Percentiles rank a stretch among this genome's conserved stretches.
Evolutionary conservation across 208 protist genomes (phyloP).

Genomic region (Lotmaria passim): DNA sequence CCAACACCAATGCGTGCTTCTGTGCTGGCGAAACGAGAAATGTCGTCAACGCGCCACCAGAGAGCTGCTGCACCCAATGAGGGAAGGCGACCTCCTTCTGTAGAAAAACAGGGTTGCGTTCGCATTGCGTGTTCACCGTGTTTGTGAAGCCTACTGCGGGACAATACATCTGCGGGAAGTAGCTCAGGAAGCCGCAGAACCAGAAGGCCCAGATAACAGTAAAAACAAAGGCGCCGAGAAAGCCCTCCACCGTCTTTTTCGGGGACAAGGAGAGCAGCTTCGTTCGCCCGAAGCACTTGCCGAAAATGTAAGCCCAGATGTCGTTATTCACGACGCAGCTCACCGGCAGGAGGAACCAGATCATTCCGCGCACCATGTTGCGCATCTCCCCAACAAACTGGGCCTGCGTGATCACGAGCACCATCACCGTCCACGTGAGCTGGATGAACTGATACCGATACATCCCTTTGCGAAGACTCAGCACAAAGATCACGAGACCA

Average conservation of each 20-base stretch:
- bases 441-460: constrained; percentile 93
- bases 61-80: constrained; percentile 56
- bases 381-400: constrained; percentile 69
- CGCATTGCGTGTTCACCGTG: constrained; percentile 51
- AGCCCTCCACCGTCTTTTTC: constrained; percentile 94
- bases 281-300: constrained; percentile 91
- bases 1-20: constrained; percentile 94
- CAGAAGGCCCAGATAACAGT: constrained; percentile 91
- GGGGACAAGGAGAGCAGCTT: constrained; percentile 86
- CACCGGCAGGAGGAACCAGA: constrained; percentile 93
- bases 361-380: constrained; percentile 91
- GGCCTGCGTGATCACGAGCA: constrained; percentile 72
- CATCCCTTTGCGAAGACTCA: constrained; percentile 83
- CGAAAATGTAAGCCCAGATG: constrained; percentile 91
- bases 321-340: constrained; percentile 92
- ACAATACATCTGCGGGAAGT: constrained; percentile 90
- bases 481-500: constrained; percentile 89
- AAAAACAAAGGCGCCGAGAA: constrained; percentile 89
- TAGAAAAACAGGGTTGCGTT: constrained; percentile 75
- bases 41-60: constrained; percentile 42
- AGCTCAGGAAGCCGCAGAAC: constrained; percentile 89
- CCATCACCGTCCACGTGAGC: constrained; percentile 91
- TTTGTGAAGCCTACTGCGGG: constrained; percentile 78
- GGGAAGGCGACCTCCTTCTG: constrained; percentile 66
- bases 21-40: constrained; percentile 83